A percentile compares a stretch with the other conserved stretches of the same genome.
Conservation (phyloP, 352 stramenopile genomes). For the Globisporangium canariense region DNA sequence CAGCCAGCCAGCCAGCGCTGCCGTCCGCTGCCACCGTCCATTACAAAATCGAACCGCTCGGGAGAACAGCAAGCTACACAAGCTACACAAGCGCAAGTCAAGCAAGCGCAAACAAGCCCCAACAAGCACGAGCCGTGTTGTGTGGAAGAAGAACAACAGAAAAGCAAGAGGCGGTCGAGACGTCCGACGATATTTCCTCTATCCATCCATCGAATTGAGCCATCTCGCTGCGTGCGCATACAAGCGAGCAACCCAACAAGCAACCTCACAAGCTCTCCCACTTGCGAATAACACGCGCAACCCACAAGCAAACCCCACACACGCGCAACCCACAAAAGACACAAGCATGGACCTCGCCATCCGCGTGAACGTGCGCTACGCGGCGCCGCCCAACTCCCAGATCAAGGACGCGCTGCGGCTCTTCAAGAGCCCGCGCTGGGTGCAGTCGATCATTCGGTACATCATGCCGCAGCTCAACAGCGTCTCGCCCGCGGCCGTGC, state of each 20-base stretch:
- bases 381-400: slow-evolving; percentile 77
- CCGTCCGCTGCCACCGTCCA: not conserved
- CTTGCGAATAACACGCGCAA: slow-evolving; percentile 7
- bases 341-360: slow-evolving; percentile 80
- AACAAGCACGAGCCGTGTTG: not conserved
- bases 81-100: not conserved
- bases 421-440: slow-evolving; percentile 88
- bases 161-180: not conserved
- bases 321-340: not conserved
- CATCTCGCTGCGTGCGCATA: slow-evolving; percentile 3
- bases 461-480: slow-evolving; percentile 87
- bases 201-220: slow-evolving; percentile 12
- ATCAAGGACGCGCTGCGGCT: slow-evolving; percentile 85
- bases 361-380: slow-evolving; percentile 86
- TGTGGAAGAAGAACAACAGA: slow-evolving; percentile 12
- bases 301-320: slow-evolving; percentile 4
- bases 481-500: slow-evolving; percentile 65
- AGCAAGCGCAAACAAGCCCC: not conserved
- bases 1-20: not conserved
- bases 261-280: not conserved
- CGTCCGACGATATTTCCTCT: slow-evolving; percentile 3
- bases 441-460: slow-evolving; percentile 89
- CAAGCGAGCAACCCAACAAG: not conserved
- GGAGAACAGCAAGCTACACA: not conserved
- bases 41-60: slow-evolving; percentile 13